Conservation (phyloP, 139 green algal species). For the Chlamydomonas sphaeroides region DNA sequence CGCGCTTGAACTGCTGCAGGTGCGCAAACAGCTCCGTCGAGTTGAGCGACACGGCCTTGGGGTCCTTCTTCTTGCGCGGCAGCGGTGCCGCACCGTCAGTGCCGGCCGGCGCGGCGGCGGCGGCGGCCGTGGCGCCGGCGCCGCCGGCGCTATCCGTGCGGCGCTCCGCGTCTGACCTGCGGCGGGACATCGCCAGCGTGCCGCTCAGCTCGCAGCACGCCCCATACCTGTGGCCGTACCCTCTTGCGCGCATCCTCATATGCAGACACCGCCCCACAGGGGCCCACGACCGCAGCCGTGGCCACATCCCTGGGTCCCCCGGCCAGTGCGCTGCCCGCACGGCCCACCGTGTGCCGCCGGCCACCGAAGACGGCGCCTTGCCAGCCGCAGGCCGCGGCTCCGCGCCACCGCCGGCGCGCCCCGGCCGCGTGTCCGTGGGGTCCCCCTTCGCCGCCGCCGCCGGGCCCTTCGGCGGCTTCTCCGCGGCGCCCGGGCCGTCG, state of each 20-base stretch:
- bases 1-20: constrained; percentile 77
- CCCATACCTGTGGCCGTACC: too few species aligned
- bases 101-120: background rate
- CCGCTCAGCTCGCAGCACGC: too few species aligned
- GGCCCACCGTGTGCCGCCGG: background rate
- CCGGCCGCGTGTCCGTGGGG: background rate
- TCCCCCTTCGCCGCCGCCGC: background rate
- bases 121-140: background rate
- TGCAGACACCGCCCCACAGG: too few species aligned
- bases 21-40: constrained; percentile 86
- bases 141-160: constrained; percentile 9
- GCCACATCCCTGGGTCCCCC: background rate
- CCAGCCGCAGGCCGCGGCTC: background rate
- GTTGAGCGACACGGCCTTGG: constrained; percentile 47
- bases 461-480: constrained; percentile 11
- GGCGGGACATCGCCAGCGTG: too few species aligned
- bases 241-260: too few species aligned
- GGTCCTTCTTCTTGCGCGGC: constrained; percentile 37
- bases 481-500: background rate
- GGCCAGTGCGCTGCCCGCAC: background rate
- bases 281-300: too few species aligned
- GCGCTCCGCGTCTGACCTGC: constrained; percentile 8
- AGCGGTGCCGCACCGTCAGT: background rate
- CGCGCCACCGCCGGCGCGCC: background rate
- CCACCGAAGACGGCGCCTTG: background rate